A percentile compares a stretch with the other conserved stretches of the same genome.
Conservation (phyloP, 768 basidiomycete species). For the Trametes meyenii region DNA sequence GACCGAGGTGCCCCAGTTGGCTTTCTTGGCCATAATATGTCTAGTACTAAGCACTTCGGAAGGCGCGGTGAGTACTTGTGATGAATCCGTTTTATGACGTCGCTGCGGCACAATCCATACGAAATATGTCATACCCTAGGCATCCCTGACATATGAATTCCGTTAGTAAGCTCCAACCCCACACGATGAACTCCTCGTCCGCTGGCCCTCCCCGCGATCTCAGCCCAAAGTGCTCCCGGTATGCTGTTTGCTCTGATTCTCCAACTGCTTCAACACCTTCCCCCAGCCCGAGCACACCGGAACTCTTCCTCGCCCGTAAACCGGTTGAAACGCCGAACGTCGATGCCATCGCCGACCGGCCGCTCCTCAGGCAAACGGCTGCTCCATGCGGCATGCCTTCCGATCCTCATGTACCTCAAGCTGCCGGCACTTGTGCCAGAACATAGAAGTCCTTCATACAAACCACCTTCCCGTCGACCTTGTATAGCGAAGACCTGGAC, state of each 20-base stretch:
- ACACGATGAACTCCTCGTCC: no score
- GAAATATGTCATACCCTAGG: neutral
- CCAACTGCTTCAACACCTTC: no score
- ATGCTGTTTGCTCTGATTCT: neutral
- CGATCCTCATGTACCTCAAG: neutral
- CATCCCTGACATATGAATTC: neutral
- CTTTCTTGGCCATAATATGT: no score
- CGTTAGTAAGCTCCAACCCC: no score
- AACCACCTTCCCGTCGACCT: neutral
- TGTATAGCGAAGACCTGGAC: neutral
- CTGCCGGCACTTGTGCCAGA: slow-evolving; percentile 1
- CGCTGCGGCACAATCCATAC: neutral
- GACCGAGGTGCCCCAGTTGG: no score
- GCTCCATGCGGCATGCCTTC: neutral
- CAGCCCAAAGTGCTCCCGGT: neutral
- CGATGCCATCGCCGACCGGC: neutral
- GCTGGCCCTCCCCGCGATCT: no score
- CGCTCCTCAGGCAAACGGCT: neutral
- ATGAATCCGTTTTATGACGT: neutral
- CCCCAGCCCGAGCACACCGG: neutral
- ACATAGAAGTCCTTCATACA: slow-evolving; percentile 14
- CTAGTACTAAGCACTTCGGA: neutral
- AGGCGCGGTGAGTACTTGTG: neutral
- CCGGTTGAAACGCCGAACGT: neutral
- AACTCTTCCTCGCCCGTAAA: neutral